These are phyloP conservation scores for Entelexis sorbosivorans DNA, from an alignment of 1,139 yeast genomes.

Conservation along the genomic window DNA sequence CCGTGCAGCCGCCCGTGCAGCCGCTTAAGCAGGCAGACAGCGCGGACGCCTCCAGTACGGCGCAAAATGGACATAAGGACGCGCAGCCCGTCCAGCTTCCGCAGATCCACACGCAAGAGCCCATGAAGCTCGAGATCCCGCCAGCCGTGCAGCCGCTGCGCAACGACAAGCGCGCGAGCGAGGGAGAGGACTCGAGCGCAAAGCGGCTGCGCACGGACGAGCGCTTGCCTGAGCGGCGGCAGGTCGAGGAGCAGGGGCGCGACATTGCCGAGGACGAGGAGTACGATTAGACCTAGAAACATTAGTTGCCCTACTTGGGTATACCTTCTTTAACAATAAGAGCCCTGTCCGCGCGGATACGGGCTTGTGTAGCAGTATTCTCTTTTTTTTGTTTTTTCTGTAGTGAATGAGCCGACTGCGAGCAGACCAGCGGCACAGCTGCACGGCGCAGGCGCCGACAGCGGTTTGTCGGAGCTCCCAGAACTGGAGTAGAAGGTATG, in stretches of 20 bases:
- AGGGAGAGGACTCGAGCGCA: not conserved
- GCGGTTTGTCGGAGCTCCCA: too few species aligned
- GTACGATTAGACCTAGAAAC: conserved; percentile 17
- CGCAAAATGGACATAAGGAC: not conserved
- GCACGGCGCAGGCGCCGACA: too few species aligned
- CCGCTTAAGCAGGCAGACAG: not conserved
- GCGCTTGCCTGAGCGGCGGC: conserved; percentile 8
- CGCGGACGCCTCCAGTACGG: not conserved
- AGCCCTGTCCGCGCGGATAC: not conserved
- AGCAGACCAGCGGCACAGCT: too few species aligned
- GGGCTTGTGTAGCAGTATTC: not conserved
- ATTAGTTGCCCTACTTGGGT: not conserved
- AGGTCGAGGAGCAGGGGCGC: conserved; percentile 25
- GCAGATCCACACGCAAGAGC: not conserved
- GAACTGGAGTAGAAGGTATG: not conserved
- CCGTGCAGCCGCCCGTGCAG: conserved; percentile 6
- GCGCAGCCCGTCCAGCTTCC: not conserved
- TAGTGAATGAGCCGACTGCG: too few species aligned
- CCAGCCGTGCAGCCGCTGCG: conserved; percentile 15
- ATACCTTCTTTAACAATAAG: not conserved
- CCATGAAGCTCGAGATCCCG: conserved; percentile 4
- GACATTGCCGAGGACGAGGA: conserved; percentile 25
- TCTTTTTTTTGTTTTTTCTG: too few species aligned
- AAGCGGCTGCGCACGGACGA: not conserved
- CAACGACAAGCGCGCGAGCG: conserved; percentile 1